A percentile compares a stretch with the other conserved stretches of the same genome.
These are phyloP conservation scores for Collariella sp. DNA, from an alignment of 495 filamentous ascomycete species.

Conservation along the genomic window DNA sequence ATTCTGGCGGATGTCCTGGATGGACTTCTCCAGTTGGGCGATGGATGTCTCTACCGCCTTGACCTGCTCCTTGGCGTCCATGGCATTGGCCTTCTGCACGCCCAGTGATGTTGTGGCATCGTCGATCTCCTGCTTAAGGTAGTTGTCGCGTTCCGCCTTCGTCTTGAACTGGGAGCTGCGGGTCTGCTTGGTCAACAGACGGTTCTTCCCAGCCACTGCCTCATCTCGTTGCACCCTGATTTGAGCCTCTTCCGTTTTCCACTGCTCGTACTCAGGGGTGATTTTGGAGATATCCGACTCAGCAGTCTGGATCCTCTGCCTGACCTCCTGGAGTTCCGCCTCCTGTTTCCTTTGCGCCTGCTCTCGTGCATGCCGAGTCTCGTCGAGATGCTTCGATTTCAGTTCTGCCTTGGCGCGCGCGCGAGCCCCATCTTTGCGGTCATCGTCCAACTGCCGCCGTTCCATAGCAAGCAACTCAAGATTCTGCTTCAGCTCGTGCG, in stretches of 20 bases:
- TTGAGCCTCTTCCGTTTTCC: slow-evolving; percentile 61
- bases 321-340: slow-evolving; percentile 62
- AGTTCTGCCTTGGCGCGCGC: slow-evolving; percentile 76
- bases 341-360: slow-evolving; percentile 61
- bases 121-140: slow-evolving; percentile 69
- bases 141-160: slow-evolving; percentile 81
- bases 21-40: slow-evolving; percentile 60
- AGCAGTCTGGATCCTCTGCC: slow-evolving; percentile 62
- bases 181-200: slow-evolving; percentile 89
- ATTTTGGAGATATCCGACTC: slow-evolving; percentile 67
- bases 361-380: slow-evolving; percentile 71
- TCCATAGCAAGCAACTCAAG: slow-evolving; percentile 84
- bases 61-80: slow-evolving; percentile 83
- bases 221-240: slow-evolving; percentile 62
- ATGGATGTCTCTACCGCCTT: slow-evolving; percentile 62
- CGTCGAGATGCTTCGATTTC: slow-evolving; percentile 67
- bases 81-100: slow-evolving; percentile 69
- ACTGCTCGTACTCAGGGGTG: slow-evolving; percentile 62
- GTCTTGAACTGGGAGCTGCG: slow-evolving; percentile 81
- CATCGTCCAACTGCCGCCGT: slow-evolving; percentile 78
- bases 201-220: slow-evolving; percentile 65
- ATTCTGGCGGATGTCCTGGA: slow-evolving; percentile 56
- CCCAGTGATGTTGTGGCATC: slow-evolving; percentile 67
- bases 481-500: slow-evolving; percentile 68
- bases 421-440: slow-evolving; percentile 71